Evolutionary conservation across 2,329 filamentous ascomycete species (phyloP).

Genomic region (Dryadomyces quercivorus): DNA sequence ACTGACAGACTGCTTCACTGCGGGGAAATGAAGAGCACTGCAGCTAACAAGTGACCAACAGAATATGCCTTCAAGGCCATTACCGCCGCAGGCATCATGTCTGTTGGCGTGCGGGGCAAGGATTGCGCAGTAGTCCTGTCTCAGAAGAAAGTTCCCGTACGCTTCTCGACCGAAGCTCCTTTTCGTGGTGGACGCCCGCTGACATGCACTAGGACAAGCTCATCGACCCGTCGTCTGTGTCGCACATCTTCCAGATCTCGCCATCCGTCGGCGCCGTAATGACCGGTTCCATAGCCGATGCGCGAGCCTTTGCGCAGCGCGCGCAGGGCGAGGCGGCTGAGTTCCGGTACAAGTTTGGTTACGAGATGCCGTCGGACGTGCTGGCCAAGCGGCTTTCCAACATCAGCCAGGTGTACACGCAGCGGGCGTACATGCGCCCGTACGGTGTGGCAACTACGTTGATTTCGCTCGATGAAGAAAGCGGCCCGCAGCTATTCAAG

Average conservation of each 20-base stretch:
- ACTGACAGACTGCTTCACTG: neutral
- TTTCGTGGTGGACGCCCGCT: neutral
- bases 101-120: slow-evolving; percentile 90
- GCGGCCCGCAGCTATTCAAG: slow-evolving; percentile 92
- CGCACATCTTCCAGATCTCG: slow-evolving; percentile 94
- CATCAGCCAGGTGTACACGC: slow-evolving; percentile 98
- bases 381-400: slow-evolving; percentile 94
- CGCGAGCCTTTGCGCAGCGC: slow-evolving; percentile 81
- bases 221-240: slow-evolving; percentile 93
- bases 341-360: slow-evolving; percentile 97
- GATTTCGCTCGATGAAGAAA: slow-evolving; percentile 86
- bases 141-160: slow-evolving; percentile 98
- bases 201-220: slow-evolving; percentile 69
- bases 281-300: slow-evolving; percentile 97
- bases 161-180: slow-evolving; percentile 19
- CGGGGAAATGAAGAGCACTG: neutral
- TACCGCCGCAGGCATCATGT: slow-evolving; percentile 98
- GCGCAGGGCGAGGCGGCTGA: slow-evolving; percentile 93
- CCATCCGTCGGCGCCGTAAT: slow-evolving; percentile 96
- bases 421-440: slow-evolving; percentile 95
- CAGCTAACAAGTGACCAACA: slow-evolving; percentile 23
- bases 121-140: slow-evolving; percentile 94
- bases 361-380: slow-evolving; percentile 98
- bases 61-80: slow-evolving; percentile 99
- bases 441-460: slow-evolving; percentile 92